Evolutionary conservation across 306 rosid genomes (phyloP), one percentile per base, ranked within the genome.

Genomic region (Malus sylvestris): DNA sequence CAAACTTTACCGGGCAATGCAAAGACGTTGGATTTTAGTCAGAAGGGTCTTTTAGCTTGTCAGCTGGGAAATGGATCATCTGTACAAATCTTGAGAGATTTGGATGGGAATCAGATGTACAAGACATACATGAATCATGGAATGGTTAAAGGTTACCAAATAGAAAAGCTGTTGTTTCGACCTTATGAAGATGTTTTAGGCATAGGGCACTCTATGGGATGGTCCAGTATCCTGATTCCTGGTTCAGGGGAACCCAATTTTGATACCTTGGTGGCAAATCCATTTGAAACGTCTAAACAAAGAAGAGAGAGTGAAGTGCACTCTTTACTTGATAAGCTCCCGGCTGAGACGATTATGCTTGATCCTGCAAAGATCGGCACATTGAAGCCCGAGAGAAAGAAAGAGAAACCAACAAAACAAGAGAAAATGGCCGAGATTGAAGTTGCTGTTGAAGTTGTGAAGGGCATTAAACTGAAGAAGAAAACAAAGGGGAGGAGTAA

Each of bases 231-330:
- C 81, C 92, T 92, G 60, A 83, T 92, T 76, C 98, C 98, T 40
- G 97, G 98, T 79, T 91, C 97, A 3, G 98, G 98, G 68, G 96
- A 94, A 68, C 96, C 96, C 71, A 92, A 91, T 84, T 94, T 89
- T 1, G 96, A 90, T 73, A 75, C 97, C 10, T 92, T 91, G 91
- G 92, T 91, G 74, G 98, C 96, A 0, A 90, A 92, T 63, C 98
- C 96, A 44, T 94, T 89, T 33, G 97, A 94, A 81, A 92, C 97
- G 9, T 38, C 42, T 7, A 38, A 90, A 70, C 96, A 94, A 75
- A 81, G 97, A 72, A 86, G 96, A 76, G 96, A 94, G 78, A 92
- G 88, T 84, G 98, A 94, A 88, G 84, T 94, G 19, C 88, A 76
- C 32, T 51, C 87, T 29, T 89, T 90, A 67, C 89, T 92, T 19